These are phyloP conservation scores for Diaporthe sp. DNA, from an alignment of 2,329 filamentous ascomycete species.

Conservation along the genomic window DNA sequence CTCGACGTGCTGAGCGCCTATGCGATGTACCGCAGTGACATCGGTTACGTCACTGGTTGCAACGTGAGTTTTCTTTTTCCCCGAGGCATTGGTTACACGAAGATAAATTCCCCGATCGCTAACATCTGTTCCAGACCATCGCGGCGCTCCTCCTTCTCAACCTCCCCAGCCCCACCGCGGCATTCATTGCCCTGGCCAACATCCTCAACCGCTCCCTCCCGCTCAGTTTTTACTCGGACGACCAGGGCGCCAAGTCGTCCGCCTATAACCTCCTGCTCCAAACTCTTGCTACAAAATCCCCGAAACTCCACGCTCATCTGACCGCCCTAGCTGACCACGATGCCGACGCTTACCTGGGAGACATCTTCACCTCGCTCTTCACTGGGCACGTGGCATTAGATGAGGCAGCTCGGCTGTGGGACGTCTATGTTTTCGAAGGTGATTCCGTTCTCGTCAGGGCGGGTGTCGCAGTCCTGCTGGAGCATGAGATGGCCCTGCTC, in stretches of 20 bases:
- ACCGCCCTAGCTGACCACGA: conserved; percentile 62
- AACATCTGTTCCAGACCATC: conserved; percentile 66
- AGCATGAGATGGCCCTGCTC: conserved; percentile 66
- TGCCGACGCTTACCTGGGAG: conserved; percentile 68
- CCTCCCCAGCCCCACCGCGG: conserved; percentile 71
- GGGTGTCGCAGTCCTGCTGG: conserved; percentile 75
- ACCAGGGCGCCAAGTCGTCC: conserved; percentile 76
- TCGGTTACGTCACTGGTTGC: conserved; percentile 82
- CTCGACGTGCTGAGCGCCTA: conserved; percentile 84
- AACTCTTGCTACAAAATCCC: conserved; percentile 75
- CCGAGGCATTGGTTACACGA: conserved; percentile 41
- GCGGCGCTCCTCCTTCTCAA: conserved; percentile 82
- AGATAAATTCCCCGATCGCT: conserved; percentile 42
- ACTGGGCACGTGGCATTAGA: conserved; percentile 76
- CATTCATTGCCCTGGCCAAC: conserved; percentile 82
- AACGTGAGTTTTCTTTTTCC: conserved; percentile 69
- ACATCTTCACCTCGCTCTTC: conserved; percentile 76
- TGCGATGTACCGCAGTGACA: conserved; percentile 85
- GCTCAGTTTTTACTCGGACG: conserved; percentile 80
- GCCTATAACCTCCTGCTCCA: conserved; percentile 79
- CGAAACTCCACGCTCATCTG: conserved; percentile 75
- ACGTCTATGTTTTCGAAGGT: conserved; percentile 86
- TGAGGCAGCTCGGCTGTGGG: conserved; percentile 81
- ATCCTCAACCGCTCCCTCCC: conserved; percentile 82
- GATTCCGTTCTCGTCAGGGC: conserved; percentile 80